phyloP scores from a whole-genome alignment of 179 eudicot genomes.

The Beta lomatogona region DNA sequence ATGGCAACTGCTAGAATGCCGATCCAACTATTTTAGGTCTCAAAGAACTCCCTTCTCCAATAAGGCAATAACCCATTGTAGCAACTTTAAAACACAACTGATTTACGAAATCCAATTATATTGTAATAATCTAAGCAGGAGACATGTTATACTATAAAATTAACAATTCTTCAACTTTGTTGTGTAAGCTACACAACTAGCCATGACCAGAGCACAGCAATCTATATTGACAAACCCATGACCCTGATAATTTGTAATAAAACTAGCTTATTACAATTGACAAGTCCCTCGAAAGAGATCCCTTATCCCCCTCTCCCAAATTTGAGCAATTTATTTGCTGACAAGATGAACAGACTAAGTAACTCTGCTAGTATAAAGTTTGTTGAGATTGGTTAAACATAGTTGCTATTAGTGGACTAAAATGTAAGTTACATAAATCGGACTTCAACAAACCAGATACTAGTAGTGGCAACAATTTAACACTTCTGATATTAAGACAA shows the following conservation, averaged over 20 bases:
- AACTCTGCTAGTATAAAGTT: background rate
- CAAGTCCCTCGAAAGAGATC: background rate
- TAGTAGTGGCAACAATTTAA: background rate
- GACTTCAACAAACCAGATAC: background rate
- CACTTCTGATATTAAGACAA: background rate
- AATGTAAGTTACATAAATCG: background rate
- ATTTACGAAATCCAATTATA: background rate
- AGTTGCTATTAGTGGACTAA: background rate
- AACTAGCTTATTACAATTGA: background rate
- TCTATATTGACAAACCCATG: background rate
- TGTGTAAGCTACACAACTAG: background rate
- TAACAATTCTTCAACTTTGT: background rate
- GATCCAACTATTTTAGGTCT: background rate
- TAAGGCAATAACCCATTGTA: background rate
- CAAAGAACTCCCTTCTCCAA: background rate
- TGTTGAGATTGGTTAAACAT: background rate
- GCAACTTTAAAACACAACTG: background rate
- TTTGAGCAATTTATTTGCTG: background rate
- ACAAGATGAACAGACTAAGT: background rate
- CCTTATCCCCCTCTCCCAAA: background rate
- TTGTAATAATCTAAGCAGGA: background rate
- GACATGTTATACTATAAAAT: background rate
- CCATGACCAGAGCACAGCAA: background rate
- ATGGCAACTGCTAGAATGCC: background rate
- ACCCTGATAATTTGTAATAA: background rate